phyloP scores from a whole-genome alignment of 805 yeast genomes.

The Ogataea pini region DNA sequence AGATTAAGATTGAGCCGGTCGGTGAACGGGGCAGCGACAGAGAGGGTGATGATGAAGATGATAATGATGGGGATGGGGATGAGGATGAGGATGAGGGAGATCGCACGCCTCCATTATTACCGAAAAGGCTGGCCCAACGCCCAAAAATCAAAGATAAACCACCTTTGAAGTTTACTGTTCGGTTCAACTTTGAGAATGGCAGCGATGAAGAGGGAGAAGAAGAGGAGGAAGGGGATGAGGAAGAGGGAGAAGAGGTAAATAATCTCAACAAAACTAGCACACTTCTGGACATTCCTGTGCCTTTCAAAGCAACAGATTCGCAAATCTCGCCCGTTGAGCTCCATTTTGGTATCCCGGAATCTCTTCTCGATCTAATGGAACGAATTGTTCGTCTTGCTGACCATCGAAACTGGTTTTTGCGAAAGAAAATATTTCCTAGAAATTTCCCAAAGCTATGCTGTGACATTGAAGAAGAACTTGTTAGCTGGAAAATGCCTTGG shows the following conservation, averaged over 20 bases:
- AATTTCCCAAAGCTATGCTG: constrained; percentile 58
- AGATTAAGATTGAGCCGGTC: constrained; percentile 30
- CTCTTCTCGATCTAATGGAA: constrained; percentile 47
- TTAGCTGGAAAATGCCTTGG: constrained; percentile 52
- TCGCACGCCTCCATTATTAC: constrained; percentile 22
- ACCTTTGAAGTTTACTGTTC: constrained; percentile 33
- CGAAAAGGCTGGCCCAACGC: constrained; percentile 24
- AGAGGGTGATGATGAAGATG: too few relatives aligned
- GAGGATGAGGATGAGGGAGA: constrained; percentile 10
- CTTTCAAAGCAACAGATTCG: constrained; percentile 16
- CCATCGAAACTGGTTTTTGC: constrained; percentile 49
- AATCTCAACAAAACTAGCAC: too few relatives aligned
- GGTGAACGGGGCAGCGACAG: neutral
- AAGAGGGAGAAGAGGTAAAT: constrained; percentile 2
- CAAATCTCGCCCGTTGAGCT: constrained; percentile 36
- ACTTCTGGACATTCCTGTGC: too few relatives aligned
- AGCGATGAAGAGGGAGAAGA: constrained; percentile 19
- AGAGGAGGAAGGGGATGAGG: constrained; percentile 16
- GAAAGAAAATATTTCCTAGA: constrained; percentile 46
- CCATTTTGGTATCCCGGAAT: constrained; percentile 49
- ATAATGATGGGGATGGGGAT: too few relatives aligned
- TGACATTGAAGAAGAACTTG: constrained; percentile 51
- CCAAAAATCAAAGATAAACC: constrained; percentile 35
- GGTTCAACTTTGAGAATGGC: constrained; percentile 28
- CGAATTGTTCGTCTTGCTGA: constrained; percentile 49